Evolutionary conservation across 2,329 filamentous ascomycete genomes (phyloP).

Genomic region (Aspergillus sp.): DNA sequence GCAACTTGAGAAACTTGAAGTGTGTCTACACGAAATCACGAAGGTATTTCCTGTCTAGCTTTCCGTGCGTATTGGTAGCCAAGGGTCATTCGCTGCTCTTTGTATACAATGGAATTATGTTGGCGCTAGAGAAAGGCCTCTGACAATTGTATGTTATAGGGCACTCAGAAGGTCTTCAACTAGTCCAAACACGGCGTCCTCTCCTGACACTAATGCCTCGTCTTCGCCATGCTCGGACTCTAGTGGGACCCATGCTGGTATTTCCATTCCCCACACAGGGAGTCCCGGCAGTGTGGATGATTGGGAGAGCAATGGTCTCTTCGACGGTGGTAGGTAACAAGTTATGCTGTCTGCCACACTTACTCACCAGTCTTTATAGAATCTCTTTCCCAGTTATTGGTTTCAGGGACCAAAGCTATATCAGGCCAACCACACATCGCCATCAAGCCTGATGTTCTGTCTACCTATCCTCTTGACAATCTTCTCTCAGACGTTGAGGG

Average conservation of each 20-base stretch:
- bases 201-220: not conserved
- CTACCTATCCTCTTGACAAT: slow-evolving; percentile 1
- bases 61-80: not conserved
- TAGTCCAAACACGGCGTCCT: not conserved
- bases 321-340: not conserved
- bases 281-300: not conserved
- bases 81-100: not conserved
- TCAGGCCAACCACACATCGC: not conserved
- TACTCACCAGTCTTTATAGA: not conserved
- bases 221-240: not conserved
- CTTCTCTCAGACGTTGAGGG: not conserved
- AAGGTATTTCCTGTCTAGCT: not conserved
- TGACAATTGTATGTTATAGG: not conserved
- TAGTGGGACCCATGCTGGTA: not conserved
- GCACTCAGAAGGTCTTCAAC: not conserved
- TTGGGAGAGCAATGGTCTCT: not conserved
- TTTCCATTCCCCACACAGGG: not conserved
- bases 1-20: not conserved
- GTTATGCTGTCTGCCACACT: not conserved
- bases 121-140: not conserved
- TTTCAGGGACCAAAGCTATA: not conserved
- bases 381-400: not conserved
- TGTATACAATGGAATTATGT: not conserved
- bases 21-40: not conserved
- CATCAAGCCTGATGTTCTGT: not conserved